phyloP scores from a whole-genome alignment of 2,329 filamentous ascomycete genomes.

The Keithomyces neogunnii region DNA sequence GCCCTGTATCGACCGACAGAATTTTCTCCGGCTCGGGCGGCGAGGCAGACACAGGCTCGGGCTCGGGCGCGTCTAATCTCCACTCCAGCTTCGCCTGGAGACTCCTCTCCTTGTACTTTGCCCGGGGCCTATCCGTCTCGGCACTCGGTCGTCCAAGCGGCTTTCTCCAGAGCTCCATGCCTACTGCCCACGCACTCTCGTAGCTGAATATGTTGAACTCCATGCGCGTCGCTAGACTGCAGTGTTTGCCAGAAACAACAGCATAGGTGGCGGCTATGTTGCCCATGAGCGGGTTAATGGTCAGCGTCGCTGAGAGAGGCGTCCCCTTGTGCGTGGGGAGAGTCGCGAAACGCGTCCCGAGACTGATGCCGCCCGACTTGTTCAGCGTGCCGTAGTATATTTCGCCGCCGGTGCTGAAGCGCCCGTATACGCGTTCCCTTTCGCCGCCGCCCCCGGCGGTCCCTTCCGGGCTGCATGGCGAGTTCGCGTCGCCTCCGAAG shows the following conservation, averaged over 20 bases:
- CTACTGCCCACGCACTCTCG: conserved; percentile 87
- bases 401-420: conserved; percentile 86
- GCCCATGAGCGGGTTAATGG: conserved; percentile 88
- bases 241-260: conserved; percentile 72
- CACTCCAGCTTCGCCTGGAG: conserved; percentile 47
- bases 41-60: conserved; percentile 16
- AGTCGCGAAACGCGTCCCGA: conserved; percentile 84
- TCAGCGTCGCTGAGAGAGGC: conserved; percentile 87
- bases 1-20: conserved; percentile 10
- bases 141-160: conserved; percentile 31
- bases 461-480: conserved; percentile 8
- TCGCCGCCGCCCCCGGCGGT: conserved; percentile 22
- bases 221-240: conserved; percentile 82
- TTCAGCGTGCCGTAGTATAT: conserved; percentile 93
- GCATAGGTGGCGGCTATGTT: conserved; percentile 88
- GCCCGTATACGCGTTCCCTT: conserved; percentile 60
- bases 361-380: conserved; percentile 84
- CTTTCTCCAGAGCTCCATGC: conserved; percentile 86
- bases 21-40: conserved; percentile 1
- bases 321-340: conserved; percentile 73
- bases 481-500: conserved; percentile 60
- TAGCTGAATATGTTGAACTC: conserved; percentile 99
- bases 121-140: conserved; percentile 18
- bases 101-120: conserved; percentile 23
- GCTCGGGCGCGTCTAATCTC: conserved; percentile 34